phyloP scores from a whole-genome alignment of 805 yeast species.

The Ogataea pignaliae region DNA sequence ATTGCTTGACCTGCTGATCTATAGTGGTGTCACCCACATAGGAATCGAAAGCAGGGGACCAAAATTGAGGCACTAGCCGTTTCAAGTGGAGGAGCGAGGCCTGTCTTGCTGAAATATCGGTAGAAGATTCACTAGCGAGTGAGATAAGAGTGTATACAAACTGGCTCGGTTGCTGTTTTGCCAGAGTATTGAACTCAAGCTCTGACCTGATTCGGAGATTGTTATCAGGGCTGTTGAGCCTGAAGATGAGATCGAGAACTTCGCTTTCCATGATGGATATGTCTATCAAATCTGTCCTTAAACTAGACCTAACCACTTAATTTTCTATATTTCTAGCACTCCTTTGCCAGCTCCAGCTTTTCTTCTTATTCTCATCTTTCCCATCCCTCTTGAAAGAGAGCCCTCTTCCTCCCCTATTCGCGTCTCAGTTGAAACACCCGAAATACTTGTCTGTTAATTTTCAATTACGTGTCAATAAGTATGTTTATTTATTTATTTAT shows the following conservation, averaged over 20 bases:
- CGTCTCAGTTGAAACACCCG: too few relatives aligned
- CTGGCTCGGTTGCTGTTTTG: slow-evolving; percentile 46
- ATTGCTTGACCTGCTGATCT: slow-evolving; percentile 44
- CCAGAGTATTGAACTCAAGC: slow-evolving; percentile 36
- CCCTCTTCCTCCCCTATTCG: too few relatives aligned
- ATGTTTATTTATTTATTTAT: too few relatives aligned
- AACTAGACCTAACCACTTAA: too few relatives aligned
- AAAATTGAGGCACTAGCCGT: slow-evolving; percentile 61
- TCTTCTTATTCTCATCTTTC: too few relatives aligned
- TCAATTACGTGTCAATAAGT: too few relatives aligned
- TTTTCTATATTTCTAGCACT: too few relatives aligned
- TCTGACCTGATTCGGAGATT: slow-evolving; percentile 50
- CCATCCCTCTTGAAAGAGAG: background rate
- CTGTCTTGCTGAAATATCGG: slow-evolving; percentile 45
- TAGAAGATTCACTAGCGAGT: slow-evolving; percentile 32
- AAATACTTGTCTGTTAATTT: too few relatives aligned
- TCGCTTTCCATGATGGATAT: slow-evolving; percentile 8
- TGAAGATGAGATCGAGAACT: slow-evolving; percentile 14
- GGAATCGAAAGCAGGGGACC: slow-evolving; percentile 82
- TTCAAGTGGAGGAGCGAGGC: slow-evolving; percentile 63
- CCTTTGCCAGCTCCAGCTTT: too few relatives aligned
- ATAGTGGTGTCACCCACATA: slow-evolving; percentile 57
- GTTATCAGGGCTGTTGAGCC: slow-evolving; percentile 41
- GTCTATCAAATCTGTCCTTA: too few relatives aligned
- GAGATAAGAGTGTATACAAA: slow-evolving; percentile 39